Percentiles rank a stretch among this genome's conserved stretches.
Evolutionary conservation across 371 early-diverging fungal genomes (phyloP).

Genomic region (Apophysomyces sp.): DNA sequence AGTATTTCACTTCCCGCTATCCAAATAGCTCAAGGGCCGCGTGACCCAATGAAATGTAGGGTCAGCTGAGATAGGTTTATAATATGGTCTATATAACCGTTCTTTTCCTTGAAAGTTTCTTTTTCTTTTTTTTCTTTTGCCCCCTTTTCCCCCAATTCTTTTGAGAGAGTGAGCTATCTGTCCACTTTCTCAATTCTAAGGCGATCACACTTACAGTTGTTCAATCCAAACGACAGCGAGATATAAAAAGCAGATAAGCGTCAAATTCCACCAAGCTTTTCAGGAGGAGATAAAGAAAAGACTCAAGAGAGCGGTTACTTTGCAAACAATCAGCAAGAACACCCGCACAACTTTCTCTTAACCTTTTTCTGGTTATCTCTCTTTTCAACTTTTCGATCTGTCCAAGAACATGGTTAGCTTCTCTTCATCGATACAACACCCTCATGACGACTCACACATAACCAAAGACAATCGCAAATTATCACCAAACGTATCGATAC

Average conservation of each 20-base stretch:
- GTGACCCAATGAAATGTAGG: background rate
- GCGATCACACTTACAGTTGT: background rate
- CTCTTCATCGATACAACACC: slow-evolving; percentile 2
- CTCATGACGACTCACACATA: slow-evolving; percentile 12
- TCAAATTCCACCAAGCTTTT: background rate
- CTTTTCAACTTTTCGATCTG: slow-evolving; percentile 2
- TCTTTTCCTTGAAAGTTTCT: slow-evolving; percentile 5
- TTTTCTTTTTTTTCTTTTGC: slow-evolving; percentile 3
- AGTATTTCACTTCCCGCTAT: background rate
- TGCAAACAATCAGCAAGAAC: slow-evolving; percentile 2
- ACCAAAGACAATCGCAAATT: slow-evolving; percentile 1
- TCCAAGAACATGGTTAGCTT: slow-evolving; percentile 10
- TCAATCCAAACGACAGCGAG: background rate
- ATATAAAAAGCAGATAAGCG: background rate
- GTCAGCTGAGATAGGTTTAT: slow-evolving; percentile 2
- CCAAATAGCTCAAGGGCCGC: background rate
- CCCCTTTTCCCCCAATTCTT: background rate
- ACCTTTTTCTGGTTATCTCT: slow-evolving; percentile 1
- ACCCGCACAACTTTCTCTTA: background rate
- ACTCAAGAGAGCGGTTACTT: background rate
- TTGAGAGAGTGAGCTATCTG: background rate
- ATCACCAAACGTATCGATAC: background rate
- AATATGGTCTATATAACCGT: background rate
- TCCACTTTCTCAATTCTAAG: background rate
- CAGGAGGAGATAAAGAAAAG: background rate